phyloP scores from a whole-genome alignment of 306 rosid genomes.

The Quercus variabilis region DNA sequence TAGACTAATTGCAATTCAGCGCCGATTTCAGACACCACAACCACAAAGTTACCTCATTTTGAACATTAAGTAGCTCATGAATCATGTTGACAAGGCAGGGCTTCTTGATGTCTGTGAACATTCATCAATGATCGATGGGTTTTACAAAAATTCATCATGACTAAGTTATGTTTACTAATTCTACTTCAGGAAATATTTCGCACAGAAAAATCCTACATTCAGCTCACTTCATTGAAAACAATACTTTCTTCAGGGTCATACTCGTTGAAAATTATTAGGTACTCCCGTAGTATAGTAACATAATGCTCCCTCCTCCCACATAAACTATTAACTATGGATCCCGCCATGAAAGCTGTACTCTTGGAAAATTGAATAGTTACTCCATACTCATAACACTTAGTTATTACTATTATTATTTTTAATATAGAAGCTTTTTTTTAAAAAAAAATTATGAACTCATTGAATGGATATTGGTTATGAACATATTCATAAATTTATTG shows the following conservation, averaged over 20 bases:
- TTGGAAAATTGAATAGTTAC: no score
- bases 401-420: not conserved
- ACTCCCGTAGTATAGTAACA: no score
- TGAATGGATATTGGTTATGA: not conserved
- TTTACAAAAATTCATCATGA: not conserved
- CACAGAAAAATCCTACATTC: not conserved
- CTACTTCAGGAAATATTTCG: not conserved
- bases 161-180: not conserved
- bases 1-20: no score
- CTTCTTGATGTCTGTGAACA: not conserved
- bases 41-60: not conserved
- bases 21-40: not conserved
- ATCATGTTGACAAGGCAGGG: not conserved
- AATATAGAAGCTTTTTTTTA: no score
- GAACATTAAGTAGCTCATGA: not conserved
- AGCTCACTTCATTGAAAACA: not conserved
- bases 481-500: not conserved
- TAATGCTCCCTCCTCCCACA: accelerated
- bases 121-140: not conserved
- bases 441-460: no score
- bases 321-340: no score
- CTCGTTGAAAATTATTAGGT: no score
- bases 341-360: no score
- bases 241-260: not conserved
- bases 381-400: not conserved